Evolutionary conservation across 78 protist genomes (phyloP).

Genomic region (Dictyostelium firmibasis): DNA sequence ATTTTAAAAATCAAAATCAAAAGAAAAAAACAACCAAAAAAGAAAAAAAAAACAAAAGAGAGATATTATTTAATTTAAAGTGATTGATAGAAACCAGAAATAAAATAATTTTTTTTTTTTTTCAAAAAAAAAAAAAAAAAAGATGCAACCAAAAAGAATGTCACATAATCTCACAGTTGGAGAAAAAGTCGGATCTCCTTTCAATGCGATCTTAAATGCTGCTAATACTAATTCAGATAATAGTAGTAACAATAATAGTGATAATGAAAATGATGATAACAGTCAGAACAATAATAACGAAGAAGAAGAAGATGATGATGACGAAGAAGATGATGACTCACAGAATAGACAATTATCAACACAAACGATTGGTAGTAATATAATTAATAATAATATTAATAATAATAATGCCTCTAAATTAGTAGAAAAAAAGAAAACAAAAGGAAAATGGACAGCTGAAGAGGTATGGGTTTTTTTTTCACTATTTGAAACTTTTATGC

Average conservation of each 20-base stretch:
- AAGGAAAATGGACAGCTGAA: slow-evolving; percentile 47
- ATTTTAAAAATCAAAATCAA: neutral
- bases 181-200: neutral
- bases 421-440: slow-evolving; percentile 1
- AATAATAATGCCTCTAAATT: neutral
- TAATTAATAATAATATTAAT: neutral
- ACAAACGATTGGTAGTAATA: neutral
- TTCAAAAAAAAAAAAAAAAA: too few species aligned
- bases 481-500: neutral
- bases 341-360: neutral
- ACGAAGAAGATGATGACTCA: neutral
- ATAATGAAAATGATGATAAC: neutral
- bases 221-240: neutral
- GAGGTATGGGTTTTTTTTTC: slow-evolving; percentile 11
- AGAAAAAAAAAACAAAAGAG: neutral
- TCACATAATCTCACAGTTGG: neutral
- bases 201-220: neutral
- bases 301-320: neutral
- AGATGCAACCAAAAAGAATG: neutral
- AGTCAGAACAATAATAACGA: neutral
- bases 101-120: too few species aligned
- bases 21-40: neutral
- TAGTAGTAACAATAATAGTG: neutral
- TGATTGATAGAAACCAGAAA: neutral
- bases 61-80: neutral